phyloP scores from a whole-genome alignment of 352 stramenopile genomes.

The Phytophthora constricta region DNA sequence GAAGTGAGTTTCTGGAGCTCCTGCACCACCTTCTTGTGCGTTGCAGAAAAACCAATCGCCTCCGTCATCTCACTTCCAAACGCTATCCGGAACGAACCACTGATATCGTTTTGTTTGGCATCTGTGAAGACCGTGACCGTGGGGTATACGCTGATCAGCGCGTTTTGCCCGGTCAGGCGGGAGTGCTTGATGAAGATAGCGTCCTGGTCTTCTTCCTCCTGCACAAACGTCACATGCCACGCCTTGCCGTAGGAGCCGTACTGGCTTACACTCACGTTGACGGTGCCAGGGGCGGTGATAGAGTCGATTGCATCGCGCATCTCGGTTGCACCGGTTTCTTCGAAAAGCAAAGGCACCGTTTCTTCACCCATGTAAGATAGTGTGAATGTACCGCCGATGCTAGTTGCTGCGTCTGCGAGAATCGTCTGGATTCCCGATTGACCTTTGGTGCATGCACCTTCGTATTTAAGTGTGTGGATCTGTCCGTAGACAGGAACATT shows the following conservation, averaged over 20 bases:
- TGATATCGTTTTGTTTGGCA: slow-evolving; percentile 63
- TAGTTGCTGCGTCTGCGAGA: slow-evolving; percentile 72
- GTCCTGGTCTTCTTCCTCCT: slow-evolving; percentile 63
- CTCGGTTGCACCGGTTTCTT: slow-evolving; percentile 78
- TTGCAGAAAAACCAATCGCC: slow-evolving; percentile 63
- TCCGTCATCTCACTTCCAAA: slow-evolving; percentile 65
- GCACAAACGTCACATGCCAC: slow-evolving; percentile 94
- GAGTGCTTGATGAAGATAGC: slow-evolving; percentile 79
- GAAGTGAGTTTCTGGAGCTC: slow-evolving; percentile 71
- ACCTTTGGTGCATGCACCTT: slow-evolving; percentile 61
- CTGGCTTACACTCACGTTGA: slow-evolving; percentile 83
- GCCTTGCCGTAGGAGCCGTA: slow-evolving; percentile 74
- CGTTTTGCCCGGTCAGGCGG: slow-evolving; percentile 76
- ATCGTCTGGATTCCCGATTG: slow-evolving; percentile 71
- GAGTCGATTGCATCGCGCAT: slow-evolving; percentile 90
- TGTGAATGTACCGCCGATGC: slow-evolving; percentile 91
- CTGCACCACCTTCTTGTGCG: slow-evolving; percentile 71
- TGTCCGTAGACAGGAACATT: slow-evolving; percentile 51
- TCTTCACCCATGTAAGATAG: slow-evolving; percentile 88
- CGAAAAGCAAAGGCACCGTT: slow-evolving; percentile 68
- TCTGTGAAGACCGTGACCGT: slow-evolving; percentile 69
- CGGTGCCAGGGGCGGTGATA: slow-evolving; percentile 77
- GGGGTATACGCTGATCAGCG: slow-evolving; percentile 71
- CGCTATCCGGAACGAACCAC: slow-evolving; percentile 61
- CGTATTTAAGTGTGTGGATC: slow-evolving; percentile 74